Base-by-base conservation (phyloP, 2,329 filamentous ascomycete genomes). In the Leptographium lundbergii region DNA sequence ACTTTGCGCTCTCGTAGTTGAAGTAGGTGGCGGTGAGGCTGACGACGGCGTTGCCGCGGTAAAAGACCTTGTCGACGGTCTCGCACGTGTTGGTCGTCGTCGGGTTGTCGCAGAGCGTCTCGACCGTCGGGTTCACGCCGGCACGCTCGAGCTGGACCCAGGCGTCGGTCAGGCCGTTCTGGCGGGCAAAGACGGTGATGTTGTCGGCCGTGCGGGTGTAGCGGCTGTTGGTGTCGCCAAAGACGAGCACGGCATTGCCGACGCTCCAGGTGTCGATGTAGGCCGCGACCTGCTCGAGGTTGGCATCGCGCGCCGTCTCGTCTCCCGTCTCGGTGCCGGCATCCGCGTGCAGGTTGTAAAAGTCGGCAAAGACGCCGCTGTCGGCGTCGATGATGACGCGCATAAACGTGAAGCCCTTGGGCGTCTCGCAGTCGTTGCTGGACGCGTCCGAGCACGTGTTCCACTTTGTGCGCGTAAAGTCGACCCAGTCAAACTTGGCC, bases 391-490 rank as follows among this genome's bases (percentile, higher is more conserved):
- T 24, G 24, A 29, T 32, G 13, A 17, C 69, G 14, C 82, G 78
- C 82, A 87, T 86, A 54, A 82, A 82, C 0, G 83, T 86, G 68
- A 86, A 87, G 17, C 85, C 85, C 69, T 88, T 88, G 25, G 83
- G 85, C 0, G 84, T 87, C 62, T 87, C 71, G 67, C 85, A 87
- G 68, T 88, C 85, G 1, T 68, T 65, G 0, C 75, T 76, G 0
- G 78, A 81, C 42, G 76, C 75, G 65, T 81, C 69, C 60, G 78
- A 81, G 70, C 84, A 86, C 3, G 67, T 72, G 27, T 74, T 69
- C 83, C 85, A 88, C 65, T 83, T 81, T 55, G 77, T 71, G 17
- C 84, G 78, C 51, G 73, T 70, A 63, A 82, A 81, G 61, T 78
- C 75, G 7, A 78, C 69, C 75, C 77, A 87, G 62, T 76, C 66